Conservation (phyloP, 805 yeast genomes). For the Blastobotrys americana region DNA sequence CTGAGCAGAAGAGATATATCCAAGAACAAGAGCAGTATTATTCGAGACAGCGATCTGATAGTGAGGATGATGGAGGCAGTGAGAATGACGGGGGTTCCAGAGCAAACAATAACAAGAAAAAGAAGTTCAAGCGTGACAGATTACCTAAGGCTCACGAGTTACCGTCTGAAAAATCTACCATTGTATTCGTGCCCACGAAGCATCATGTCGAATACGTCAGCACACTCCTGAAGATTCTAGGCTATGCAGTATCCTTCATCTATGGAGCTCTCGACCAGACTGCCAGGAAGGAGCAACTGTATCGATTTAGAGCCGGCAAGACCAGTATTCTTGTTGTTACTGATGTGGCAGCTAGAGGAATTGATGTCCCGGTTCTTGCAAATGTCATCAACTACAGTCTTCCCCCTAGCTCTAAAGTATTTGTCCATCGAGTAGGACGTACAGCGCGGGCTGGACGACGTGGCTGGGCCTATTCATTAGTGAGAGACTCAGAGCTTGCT, state of each 20-base stretch:
- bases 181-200: constrained; percentile 91
- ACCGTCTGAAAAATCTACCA: constrained; percentile 82
- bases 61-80: constrained; percentile 51
- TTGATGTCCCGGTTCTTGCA: constrained; percentile 93
- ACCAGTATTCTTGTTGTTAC: constrained; percentile 90
- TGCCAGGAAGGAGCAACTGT: constrained; percentile 84
- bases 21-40: constrained; percentile 24
- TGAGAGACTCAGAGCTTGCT: constrained; percentile 79
- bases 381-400: constrained; percentile 87
- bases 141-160: constrained; percentile 75
- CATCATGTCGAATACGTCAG: constrained; percentile 95
- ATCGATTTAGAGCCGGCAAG: constrained; percentile 76
- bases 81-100: constrained; percentile 35
- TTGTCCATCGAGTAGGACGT: constrained; percentile 96
- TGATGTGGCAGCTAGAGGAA: constrained; percentile 93
- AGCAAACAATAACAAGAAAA: constrained; percentile 28
- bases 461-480: constrained; percentile 96
- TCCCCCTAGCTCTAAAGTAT: constrained; percentile 88
- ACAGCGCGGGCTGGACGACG: constrained; percentile 98
- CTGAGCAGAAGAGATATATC: constrained; percentile 54
- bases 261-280: constrained; percentile 93
- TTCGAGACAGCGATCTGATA: constrained; percentile 43
- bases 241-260: constrained; percentile 81
- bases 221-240: constrained; percentile 60
- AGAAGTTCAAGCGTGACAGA: constrained; percentile 34